Evolutionary conservation across 2,329 filamentous ascomycete genomes (phyloP).

Genomic region (Phyllosticta citribraziliensis): DNA sequence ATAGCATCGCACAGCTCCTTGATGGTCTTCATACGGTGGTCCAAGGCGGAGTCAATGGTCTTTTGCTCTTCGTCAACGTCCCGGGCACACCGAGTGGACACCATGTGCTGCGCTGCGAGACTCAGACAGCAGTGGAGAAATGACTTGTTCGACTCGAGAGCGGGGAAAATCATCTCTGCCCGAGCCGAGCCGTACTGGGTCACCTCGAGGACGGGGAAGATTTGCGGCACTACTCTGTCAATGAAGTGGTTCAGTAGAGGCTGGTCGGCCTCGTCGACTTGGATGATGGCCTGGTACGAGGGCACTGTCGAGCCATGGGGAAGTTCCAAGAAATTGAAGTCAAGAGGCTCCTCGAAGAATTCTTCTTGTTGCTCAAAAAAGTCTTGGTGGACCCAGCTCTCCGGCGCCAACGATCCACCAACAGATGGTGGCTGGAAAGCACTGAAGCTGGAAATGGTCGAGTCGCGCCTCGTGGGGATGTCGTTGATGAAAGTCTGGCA

Average conservation of each 20-base stretch:
- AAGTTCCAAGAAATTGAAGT: slow-evolving; percentile 78
- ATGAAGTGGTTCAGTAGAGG: slow-evolving; percentile 85
- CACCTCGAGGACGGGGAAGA: slow-evolving; percentile 86
- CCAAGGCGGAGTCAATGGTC: slow-evolving; percentile 83
- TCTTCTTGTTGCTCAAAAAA: slow-evolving; percentile 61
- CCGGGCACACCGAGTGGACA: slow-evolving; percentile 46
- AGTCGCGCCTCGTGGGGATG: slow-evolving; percentile 74
- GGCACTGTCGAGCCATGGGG: slow-evolving; percentile 55
- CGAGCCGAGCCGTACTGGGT: slow-evolving; percentile 78
- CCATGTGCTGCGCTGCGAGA: slow-evolving; percentile 85
- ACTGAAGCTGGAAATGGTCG: slow-evolving; percentile 84
- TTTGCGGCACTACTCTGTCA: slow-evolving; percentile 71
- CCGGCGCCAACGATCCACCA: slow-evolving; percentile 52
- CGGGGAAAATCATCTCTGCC: slow-evolving; percentile 74
- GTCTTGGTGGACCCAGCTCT: slow-evolving; percentile 64
- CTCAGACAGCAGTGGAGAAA: slow-evolving; percentile 95
- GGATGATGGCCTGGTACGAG: slow-evolving; percentile 57
- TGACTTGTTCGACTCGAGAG: slow-evolving; percentile 80
- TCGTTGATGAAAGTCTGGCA: slow-evolving; percentile 90
- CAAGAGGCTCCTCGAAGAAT: slow-evolving; percentile 45
- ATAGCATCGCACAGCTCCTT: slow-evolving; percentile 76
- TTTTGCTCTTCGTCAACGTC: slow-evolving; percentile 57
- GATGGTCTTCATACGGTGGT: slow-evolving; percentile 82
- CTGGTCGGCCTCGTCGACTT: slow-evolving; percentile 81
- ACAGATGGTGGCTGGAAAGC: slow-evolving; percentile 76